Evolutionary conservation across 2,329 filamentous ascomycete species (phyloP), one percentile per base, ranked within the genome.

Genomic region (Pyrenophora seminiperda): DNA sequence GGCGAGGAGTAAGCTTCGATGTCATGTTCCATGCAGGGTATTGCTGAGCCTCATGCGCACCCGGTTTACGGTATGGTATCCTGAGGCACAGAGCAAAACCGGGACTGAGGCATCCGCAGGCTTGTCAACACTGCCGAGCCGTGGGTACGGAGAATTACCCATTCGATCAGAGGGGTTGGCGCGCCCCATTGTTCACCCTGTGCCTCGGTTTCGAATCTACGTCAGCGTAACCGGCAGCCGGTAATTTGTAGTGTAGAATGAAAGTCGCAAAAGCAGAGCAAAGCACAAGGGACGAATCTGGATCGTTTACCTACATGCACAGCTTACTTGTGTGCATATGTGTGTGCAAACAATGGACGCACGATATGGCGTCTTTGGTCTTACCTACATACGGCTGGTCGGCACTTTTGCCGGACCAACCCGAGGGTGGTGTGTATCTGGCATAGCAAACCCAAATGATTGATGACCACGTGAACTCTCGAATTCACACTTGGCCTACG

Each of bases 71-170:
- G 37, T 36, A 39, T 29, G 51, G 27, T 7, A 41, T 53, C 63
- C 64, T 66, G 60, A 68, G 63, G 66, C 63, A 61, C 34, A 39
- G 41, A 54, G 43, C 40, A 54, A 60, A 58, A 62, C 65, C 66
- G 67, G 64, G 58, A 65, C 61, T 68, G 36, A 67, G 65, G 65
- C 66, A 70, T 71, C 67, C 66, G 67, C 58, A 54, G 65, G 60
- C 56, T 45, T 55, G 31, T 49, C 31, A 47, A 29, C 34, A 32
- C 31, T 29, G 22, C 51, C 47, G 47, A 48, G 54, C 54, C 47
- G 43, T 41, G 24, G 32, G 34, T 24, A 24, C 45, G 54, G 46
- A 55, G 48, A 50, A 53, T 47, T 50, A 34, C 24, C 31, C 33
- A 31, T 46, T 56, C 37, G 46, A 44, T 46, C 19, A 17, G 38